Base-by-base conservation (phyloP, 768 basidiomycete species). In the Tylopilus sp. region DNA sequence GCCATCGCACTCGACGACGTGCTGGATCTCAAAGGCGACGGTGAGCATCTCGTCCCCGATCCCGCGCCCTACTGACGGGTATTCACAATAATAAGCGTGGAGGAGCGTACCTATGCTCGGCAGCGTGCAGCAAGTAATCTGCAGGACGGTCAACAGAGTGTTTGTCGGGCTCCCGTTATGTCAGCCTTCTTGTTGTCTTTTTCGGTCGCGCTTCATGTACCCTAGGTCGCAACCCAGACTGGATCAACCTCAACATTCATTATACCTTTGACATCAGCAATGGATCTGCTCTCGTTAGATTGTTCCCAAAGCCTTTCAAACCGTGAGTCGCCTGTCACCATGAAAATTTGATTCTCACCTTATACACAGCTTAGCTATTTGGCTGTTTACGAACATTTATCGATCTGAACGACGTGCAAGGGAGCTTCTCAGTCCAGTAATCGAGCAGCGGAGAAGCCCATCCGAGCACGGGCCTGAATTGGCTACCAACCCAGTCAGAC, bases 91-190 rank as follows among this genome's bases (percentile, higher is more conserved):
- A 21, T 19, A 29, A 78, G 76, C 74, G 19, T 81, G 79, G 79
- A 62, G 57, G 16, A 52, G 53, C 3, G 48, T 77, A 14, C 59
- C 63, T 0, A 67, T 57, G 1, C 30, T 69, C 7, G 58, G 66
- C 4, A 54, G 52, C 1, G 57, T 72, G 7, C 65, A 63, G 53
- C 56, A 68, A 24, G 59, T 82, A 13, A 62, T 80, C 10, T 69
- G 70, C 26, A 71, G 77, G 19, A 61, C 71, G 3, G 75, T 67
- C 47, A 79, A 77, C 57, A 72, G 82, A 17, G 47, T 74, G 6
- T 78, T 83, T 51, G 75, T 82, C 11, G 81, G 80, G 0, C 61
- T 72, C 22, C 78, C 78, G 12, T 42, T 78, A 2, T 81, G 81
- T 79, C 38, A 29, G 37, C 22, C 11, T 25, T 14, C 13, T 13